phyloP scores from a whole-genome alignment of 2,329 filamentous ascomycete species.

The Penicillium hordei region DNA sequence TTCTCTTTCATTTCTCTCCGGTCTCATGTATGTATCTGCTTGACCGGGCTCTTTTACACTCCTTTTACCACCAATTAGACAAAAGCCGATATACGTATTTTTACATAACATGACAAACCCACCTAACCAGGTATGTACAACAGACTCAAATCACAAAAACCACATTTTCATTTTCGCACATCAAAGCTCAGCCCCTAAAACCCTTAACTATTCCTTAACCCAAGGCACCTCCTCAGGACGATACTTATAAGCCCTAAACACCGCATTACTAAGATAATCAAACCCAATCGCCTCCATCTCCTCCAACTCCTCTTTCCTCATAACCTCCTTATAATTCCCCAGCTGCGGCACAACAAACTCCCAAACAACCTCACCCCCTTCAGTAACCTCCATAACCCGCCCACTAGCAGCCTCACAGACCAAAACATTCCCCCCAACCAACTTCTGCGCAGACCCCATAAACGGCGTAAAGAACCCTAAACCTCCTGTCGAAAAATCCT shows the following conservation, averaged over 20 bases:
- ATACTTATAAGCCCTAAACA: constrained; percentile 50
- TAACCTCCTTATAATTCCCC: constrained; percentile 37
- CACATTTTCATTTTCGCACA: background rate
- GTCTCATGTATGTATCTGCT: background rate
- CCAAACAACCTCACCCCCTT: constrained; percentile 44
- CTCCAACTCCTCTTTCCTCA: constrained; percentile 21
- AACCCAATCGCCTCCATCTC: constrained; percentile 42
- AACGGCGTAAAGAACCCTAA: constrained; percentile 49
- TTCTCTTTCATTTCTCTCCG: constrained; percentile 11
- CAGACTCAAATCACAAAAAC: background rate
- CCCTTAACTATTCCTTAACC: constrained; percentile 23
- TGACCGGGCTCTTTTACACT: background rate
- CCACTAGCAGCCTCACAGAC: constrained; percentile 44
- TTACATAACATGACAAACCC: background rate
- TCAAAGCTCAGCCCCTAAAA: background rate
- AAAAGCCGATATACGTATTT: background rate
- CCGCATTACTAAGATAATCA: constrained; percentile 43
- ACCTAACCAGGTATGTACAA: background rate
- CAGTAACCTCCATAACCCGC: constrained; percentile 45
- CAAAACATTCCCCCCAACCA: constrained; percentile 46
- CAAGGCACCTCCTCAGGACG: constrained; percentile 44
- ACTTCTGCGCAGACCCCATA: constrained; percentile 48
- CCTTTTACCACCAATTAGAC: constrained; percentile 18
- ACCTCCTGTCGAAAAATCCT: constrained; percentile 36
- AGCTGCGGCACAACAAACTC: constrained; percentile 48